phyloP scores from a whole-genome alignment of 331 rosid genomes.

The Malus hybrid region DNA sequence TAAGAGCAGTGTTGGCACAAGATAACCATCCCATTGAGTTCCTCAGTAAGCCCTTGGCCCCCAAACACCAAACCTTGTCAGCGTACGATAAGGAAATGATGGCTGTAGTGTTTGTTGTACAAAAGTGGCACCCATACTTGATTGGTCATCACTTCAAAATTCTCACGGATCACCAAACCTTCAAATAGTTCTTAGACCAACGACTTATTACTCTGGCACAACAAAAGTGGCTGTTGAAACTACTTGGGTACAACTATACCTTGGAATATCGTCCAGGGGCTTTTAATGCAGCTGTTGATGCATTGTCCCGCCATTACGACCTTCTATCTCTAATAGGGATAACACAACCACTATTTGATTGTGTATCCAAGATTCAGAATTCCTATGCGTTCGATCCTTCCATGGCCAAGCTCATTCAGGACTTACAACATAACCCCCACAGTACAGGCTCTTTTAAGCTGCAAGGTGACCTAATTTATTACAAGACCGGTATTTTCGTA shows the following conservation, averaged over 20 bases:
- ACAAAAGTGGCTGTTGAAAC: neutral
- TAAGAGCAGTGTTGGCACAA: too few species aligned
- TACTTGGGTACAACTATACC: neutral
- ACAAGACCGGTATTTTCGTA: neutral
- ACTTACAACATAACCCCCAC: too few species aligned
- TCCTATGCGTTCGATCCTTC: too few species aligned
- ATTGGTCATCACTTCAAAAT: neutral
- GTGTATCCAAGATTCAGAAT: too few species aligned
- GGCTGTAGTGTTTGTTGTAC: neutral
- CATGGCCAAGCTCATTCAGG: too few species aligned
- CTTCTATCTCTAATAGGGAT: too few species aligned
- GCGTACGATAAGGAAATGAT: neutral
- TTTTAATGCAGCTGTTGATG: too few species aligned
- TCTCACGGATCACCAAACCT: neutral
- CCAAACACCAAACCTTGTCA: too few species aligned
- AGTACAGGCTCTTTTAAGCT: too few species aligned
- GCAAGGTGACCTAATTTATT: neutral
- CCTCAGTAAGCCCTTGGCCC: neutral
- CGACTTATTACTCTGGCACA: neutral
- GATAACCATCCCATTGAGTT: neutral
- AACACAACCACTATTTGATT: too few species aligned
- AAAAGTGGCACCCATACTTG: neutral
- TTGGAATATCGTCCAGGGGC: neutral
- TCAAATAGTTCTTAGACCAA: neutral
- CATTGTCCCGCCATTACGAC: too few species aligned